Conservation (phyloP, 345 rosid genomes). For the Eucalyptus leucophloia region DNA sequence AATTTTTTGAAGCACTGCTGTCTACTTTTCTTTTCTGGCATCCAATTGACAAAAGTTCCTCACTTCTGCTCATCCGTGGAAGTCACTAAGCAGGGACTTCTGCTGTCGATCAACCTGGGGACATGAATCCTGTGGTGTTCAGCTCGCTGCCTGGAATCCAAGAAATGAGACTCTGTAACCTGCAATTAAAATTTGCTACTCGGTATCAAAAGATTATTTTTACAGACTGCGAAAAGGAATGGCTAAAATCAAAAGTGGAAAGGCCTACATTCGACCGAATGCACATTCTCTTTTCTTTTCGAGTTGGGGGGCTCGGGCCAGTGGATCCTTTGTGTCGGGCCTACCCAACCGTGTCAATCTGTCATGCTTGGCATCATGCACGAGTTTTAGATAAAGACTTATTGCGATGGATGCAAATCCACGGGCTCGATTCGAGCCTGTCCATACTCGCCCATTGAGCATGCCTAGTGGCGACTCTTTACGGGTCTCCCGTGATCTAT, state of each 20-base stretch:
- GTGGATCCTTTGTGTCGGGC: not conserved
- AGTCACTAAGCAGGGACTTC: not conserved
- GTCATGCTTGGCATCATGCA: not conserved
- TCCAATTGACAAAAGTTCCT: not conserved
- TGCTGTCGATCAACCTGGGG: not conserved
- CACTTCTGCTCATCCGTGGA: not conserved
- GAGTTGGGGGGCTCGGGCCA: not conserved
- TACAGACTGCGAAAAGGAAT: not conserved
- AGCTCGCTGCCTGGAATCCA: not conserved
- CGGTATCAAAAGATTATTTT: not conserved
- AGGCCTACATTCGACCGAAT: not conserved
- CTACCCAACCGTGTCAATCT: not conserved
- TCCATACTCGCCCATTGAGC: not conserved
- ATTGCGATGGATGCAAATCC: not conserved
- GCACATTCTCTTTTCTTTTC: not conserved
- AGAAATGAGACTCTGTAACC: not conserved
- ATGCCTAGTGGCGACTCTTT: not conserved
- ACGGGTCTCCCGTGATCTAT: not conserved
- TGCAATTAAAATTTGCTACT: not conserved
- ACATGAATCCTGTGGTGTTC: not conserved
- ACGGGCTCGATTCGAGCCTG: not conserved
- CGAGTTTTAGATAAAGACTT: not conserved
- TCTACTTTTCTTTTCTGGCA: not conserved
- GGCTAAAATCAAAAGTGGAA: not conserved
- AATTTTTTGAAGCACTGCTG: not conserved